Evolutionary conservation across 306 rosid species (phyloP), one percentile per base, ranked within the genome.

Genomic region (Dalbergia cultrata): DNA sequence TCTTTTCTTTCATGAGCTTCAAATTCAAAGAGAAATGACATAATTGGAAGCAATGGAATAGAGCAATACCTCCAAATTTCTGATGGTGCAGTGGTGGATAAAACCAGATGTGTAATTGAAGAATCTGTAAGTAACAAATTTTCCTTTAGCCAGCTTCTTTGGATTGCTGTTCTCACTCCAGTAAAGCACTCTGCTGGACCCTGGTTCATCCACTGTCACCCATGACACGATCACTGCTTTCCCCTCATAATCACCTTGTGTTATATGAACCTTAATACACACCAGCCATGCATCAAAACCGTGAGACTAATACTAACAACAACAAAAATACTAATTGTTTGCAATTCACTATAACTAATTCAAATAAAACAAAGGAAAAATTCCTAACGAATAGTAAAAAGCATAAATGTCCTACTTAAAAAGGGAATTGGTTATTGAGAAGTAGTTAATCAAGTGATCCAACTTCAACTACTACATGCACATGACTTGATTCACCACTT

Each of bases 161-260:
- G 64, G 12, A 6, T 67, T 16, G 76, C 82, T 73, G 31, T 87
- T 87, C 18, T 91, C 90, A 34, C 87, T 75, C 99, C 99, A 95
- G 34, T 90, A 93, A 80, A 66, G 66, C 58, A 91, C 97, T 9
- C 14, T 9, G 13, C 72, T 88, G 1, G 89, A 89, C 54, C 97
- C 98, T 3, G 94, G 94, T 86, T 90, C 92, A 22, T 82, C 86
- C 58, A 77, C 87, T 0, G 97, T 91, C 39, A 90, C 89, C 97
- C 97, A 95, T 56, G 98, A 91, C 54, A 95, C 92, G 5, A 95
- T 91, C 80, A 95, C 87, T 22, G 93, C 87, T 73, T 67, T 89
- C 18, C 99, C 99, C 64, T 53, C 90, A 74, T 31, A 82, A 68
- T 93, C 97, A 75, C 99, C 98, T 86, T 93, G 99, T 6, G 98